These are phyloP conservation scores for Emmonsiellopsis sp. DNA, from an alignment of 2,329 filamentous ascomycete species.

Conservation along the genomic window DNA sequence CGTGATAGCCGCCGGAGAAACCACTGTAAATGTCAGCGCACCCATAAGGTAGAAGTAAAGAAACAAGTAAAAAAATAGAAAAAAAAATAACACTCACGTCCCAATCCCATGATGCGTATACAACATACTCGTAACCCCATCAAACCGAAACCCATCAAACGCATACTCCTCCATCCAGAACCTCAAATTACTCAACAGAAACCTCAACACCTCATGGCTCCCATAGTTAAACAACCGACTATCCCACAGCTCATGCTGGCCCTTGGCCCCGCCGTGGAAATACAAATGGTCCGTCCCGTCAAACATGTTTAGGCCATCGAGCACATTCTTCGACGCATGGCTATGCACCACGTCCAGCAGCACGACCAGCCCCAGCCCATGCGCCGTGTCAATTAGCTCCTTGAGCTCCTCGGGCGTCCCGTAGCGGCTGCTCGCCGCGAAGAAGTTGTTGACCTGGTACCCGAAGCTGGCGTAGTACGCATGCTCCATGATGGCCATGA, in stretches of 20 bases:
- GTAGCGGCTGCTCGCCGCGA: conserved; percentile 92
- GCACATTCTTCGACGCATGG: conserved; percentile 93
- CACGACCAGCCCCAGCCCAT: conserved; percentile 81
- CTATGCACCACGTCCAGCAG: conserved; percentile 95
- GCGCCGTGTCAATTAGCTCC: conserved; percentile 90
- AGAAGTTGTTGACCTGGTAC: conserved; percentile 98
- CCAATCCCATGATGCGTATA: conserved; percentile 94
- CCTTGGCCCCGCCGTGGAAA: conserved; percentile 80
- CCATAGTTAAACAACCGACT: conserved; percentile 97
- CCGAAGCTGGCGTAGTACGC: conserved; percentile 99
- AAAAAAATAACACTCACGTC: conserved; percentile 55
- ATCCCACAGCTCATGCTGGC: conserved; percentile 89
- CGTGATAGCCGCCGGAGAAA: conserved; percentile 95
- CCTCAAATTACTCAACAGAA: conserved; percentile 85
- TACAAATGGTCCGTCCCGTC: conserved; percentile 93
- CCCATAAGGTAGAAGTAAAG: neutral
- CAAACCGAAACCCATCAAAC: conserved; percentile 96
- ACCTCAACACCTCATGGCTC: conserved; percentile 87
- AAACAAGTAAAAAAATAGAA: neutral
- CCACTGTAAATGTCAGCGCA: conserved; percentile 46
- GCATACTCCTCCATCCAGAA: conserved; percentile 99
- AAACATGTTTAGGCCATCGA: conserved; percentile 92
- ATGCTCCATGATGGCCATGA: conserved; percentile 99
- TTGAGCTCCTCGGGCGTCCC: conserved; percentile 90
- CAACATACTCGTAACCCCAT: conserved; percentile 97